phyloP scores from a whole-genome alignment of 306 rosid genomes.

The Ormosia emarginata region DNA sequence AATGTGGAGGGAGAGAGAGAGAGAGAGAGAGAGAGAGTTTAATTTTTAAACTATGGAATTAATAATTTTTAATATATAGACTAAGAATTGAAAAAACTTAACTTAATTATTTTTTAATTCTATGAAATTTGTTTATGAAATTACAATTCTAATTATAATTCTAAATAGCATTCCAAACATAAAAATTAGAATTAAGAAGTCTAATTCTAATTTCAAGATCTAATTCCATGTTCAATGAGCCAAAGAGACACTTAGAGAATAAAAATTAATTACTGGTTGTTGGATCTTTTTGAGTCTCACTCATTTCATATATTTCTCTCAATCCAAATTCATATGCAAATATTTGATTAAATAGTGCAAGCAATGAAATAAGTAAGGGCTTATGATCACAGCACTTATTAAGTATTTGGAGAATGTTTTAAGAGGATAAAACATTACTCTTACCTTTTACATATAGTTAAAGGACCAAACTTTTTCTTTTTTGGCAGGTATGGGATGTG shows the following conservation, averaged over 20 bases:
- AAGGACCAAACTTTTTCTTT: neutral
- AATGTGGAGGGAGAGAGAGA: too few relatives aligned
- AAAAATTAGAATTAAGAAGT: too few relatives aligned
- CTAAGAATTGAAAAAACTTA: too few relatives aligned
- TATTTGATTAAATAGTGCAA: neutral
- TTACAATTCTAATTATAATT: too few relatives aligned
- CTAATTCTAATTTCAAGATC: too few relatives aligned
- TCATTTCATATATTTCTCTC: neutral
- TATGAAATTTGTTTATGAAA: too few relatives aligned
- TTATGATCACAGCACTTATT: neutral
- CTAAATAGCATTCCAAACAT: too few relatives aligned
- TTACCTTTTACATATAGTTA: neutral
- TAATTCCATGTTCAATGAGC: too few relatives aligned
- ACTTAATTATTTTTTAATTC: too few relatives aligned
- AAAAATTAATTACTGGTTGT: neutral
- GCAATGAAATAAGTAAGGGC: neutral
- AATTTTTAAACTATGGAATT: too few relatives aligned
- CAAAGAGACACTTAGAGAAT: neutral
- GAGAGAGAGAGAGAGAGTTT: too few relatives aligned
- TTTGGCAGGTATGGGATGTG: constrained; percentile 75
- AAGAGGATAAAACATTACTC: neutral
- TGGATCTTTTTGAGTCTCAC: neutral
- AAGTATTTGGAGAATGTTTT: neutral
- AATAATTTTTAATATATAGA: too few relatives aligned
- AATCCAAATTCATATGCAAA: neutral